Base-by-base conservation (phyloP, 345 rosid species). In the Rhodamnia rubescens region DNA sequence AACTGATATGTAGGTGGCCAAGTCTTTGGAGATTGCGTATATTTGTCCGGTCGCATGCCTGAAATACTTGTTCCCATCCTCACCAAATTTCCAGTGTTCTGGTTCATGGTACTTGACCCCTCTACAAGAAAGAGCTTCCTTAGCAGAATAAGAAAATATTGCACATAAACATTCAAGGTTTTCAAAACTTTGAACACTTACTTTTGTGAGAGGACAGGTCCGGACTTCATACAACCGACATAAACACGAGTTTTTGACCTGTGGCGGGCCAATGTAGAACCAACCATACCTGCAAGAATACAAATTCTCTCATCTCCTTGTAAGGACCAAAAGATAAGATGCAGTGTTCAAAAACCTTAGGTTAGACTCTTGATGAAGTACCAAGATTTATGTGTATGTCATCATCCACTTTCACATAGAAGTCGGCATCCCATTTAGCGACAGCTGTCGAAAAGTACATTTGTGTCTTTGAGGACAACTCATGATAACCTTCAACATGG, bases 161-260 rank as follows among this genome's bases (percentile, higher is more conserved):
- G 51, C 32, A 27, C 26, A 61, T 69, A 40, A 51, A 13, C 32
- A 54, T 78, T 42, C 64, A 50, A 15, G 36, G 32, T 11, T 84
- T 24, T 24, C 9, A 56, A 52, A 74, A 69, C 49, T 85, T 83
- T 11, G 83, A 82, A 26, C 85, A 69, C 93, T 82, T 95, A 96
- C 99, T 93, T 96, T 85, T 94, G 99, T 81, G 98, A 93, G 50
- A 96, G 92, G 86, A 97, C 96, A 36, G 98, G 96, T 90, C 99
- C 99, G 26, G 99, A 97, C 85, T 97, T 97, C 99, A 97, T 97
- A 87, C 99, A 97, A 53, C 98, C 99, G 21, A 97, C 93, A 86
- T 97, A 97, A 82, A 95, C 94, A 74, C 93, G 92, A 11, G 92
- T 90, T 85, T 97, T 94, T 78, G 95, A 92, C 90, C 93, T 92